phyloP scores from a whole-genome alignment of 495 filamentous ascomycete genomes.

The Ascodesmis nigricans region DNA sequence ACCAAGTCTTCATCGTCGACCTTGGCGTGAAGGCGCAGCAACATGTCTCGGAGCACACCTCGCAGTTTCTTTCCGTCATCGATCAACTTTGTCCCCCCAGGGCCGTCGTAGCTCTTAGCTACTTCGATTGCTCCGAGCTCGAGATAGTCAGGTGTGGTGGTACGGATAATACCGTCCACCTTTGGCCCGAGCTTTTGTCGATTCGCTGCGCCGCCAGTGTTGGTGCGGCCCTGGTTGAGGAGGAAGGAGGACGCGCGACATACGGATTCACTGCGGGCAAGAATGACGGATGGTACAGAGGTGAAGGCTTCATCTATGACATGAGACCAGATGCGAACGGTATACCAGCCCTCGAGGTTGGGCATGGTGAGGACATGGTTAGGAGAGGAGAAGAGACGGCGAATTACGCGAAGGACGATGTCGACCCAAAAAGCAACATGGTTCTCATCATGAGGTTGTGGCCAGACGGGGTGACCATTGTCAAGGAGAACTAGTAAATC shows the following conservation, averaged over 20 bases:
- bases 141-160: constrained; percentile 9
- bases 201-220: constrained; percentile 3
- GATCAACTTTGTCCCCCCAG: constrained; percentile 14
- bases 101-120: constrained; percentile 9
- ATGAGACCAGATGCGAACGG: constrained; percentile 10
- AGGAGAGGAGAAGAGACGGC: constrained; percentile 1
- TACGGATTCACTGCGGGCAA: constrained; percentile 11
- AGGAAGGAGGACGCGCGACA: constrained; percentile 12
- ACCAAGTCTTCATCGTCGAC: constrained; percentile 5
- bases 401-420: too few relatives aligned
- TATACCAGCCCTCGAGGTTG: constrained; percentile 16
- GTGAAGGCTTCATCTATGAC: constrained; percentile 10
- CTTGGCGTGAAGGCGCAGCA: constrained; percentile 9
- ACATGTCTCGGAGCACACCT: constrained; percentile 13
- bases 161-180: constrained; percentile 13
- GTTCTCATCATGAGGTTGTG: too few relatives aligned
- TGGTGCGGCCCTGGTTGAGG: constrained; percentile 11
- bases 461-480: too few relatives aligned
- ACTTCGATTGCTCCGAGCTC: constrained; percentile 16
- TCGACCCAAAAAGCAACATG: too few relatives aligned
- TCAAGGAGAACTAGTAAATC: constrained; percentile 5
- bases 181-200: constrained; percentile 10
- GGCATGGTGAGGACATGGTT: constrained; percentile 1
- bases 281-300: constrained; percentile 7
- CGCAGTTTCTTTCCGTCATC: constrained; percentile 8